Percentiles rank a stretch among this genome's conserved stretches.
Evolutionary conservation across 306 rosid genomes (phyloP).

Genomic region (Cucurbita ficifolia): DNA sequence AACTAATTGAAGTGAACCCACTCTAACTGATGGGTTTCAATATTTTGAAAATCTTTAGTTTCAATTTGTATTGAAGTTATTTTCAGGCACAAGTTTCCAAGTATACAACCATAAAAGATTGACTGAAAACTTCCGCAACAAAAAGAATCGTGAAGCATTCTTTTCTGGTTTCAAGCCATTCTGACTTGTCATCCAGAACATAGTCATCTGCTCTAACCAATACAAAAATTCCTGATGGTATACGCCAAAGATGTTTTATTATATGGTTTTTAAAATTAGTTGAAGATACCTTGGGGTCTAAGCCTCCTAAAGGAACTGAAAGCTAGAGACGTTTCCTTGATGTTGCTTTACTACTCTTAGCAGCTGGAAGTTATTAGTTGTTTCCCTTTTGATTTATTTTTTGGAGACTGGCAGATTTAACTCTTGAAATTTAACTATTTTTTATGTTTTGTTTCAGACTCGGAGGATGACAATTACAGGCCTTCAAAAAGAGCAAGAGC

Average conservation of each 20-base stretch:
- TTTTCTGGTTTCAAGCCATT: background rate
- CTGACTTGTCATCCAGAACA: background rate
- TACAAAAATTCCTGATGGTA: background rate
- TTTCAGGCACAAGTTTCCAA: background rate
- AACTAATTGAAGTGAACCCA: background rate
- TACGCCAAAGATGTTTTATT: background rate
- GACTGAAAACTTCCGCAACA: background rate
- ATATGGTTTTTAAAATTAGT: background rate
- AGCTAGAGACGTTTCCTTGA: background rate
- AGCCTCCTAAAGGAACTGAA: background rate
- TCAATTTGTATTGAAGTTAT: background rate
- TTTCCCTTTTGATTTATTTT: background rate
- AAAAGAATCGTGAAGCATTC: background rate
- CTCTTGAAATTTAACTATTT: too few relatives aligned
- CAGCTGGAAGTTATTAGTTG: background rate
- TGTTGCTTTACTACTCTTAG: background rate
- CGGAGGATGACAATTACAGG: conserved; percentile 77
- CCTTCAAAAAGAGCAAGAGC: conserved; percentile 82
- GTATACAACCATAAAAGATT: background rate
- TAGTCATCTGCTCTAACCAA: background rate
- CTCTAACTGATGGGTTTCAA: background rate
- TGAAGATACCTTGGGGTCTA: background rate
- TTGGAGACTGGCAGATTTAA: background rate
- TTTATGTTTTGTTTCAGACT: conserved; percentile 36
- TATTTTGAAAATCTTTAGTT: background rate